Conservation (phyloP, 2,329 filamentous ascomycete genomes). For the Microsporum ferrugineum region DNA sequence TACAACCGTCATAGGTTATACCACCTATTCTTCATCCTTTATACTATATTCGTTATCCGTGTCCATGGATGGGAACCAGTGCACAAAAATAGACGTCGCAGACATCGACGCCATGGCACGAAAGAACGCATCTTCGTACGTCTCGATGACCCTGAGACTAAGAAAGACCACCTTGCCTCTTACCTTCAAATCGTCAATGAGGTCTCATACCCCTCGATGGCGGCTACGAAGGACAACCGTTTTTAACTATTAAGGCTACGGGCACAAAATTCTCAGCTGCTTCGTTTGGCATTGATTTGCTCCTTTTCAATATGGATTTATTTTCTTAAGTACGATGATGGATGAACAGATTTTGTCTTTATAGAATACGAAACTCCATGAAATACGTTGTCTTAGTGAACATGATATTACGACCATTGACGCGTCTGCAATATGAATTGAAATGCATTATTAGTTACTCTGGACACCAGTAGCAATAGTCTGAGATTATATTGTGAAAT, state of each 20-base stretch:
- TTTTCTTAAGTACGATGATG: not conserved
- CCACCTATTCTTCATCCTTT: constrained; percentile 4
- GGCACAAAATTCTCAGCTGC: not conserved
- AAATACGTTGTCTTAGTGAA: too few species aligned
- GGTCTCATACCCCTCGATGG: not conserved
- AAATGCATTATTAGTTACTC: too few species aligned
- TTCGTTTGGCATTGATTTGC: not conserved
- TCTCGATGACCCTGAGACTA: not conserved
- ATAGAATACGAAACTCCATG: too few species aligned
- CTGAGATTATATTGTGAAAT: too few species aligned
- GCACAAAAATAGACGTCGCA: constrained; percentile 2
- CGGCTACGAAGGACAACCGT: not conserved
- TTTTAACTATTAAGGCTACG: not conserved
- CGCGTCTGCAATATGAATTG: too few species aligned
- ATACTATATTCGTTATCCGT: constrained; percentile 5
- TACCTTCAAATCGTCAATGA: not conserved
- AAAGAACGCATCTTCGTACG: constrained; percentile 11
- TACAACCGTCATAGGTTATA: not conserved
- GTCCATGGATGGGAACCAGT: not conserved
- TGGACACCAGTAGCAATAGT: too few species aligned
- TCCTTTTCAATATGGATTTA: not conserved
- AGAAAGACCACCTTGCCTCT: not conserved
- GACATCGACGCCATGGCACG: not conserved
- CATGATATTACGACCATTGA: too few species aligned
- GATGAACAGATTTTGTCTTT: too few species aligned